phyloP scores from a whole-genome alignment of 192 early-diverging fungal genomes.

The Funneliformis mosseae region DNA sequence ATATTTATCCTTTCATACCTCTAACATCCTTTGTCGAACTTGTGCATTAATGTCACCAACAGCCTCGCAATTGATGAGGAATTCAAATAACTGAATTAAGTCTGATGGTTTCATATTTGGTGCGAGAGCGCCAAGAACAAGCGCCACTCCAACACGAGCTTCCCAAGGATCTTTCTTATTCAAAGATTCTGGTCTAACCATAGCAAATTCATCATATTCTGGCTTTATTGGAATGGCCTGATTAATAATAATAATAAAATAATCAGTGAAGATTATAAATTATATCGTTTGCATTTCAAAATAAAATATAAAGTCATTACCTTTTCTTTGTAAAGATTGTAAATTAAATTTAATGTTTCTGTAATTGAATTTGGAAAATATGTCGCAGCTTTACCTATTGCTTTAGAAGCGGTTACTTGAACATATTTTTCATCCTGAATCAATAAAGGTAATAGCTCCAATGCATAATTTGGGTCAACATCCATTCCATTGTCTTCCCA shows the following conservation, averaged over 20 bases:
- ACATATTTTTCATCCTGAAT: slow-evolving; percentile 60
- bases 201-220: slow-evolving; percentile 89
- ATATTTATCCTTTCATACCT: slow-evolving; percentile 31
- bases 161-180: slow-evolving; percentile 79
- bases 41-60: slow-evolving; percentile 80
- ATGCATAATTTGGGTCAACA: slow-evolving; percentile 51
- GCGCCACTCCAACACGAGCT: slow-evolving; percentile 83
- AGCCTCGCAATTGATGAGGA: slow-evolving; percentile 83
- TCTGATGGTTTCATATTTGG: slow-evolving; percentile 56
- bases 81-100: slow-evolving; percentile 60
- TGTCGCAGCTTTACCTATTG: slow-evolving; percentile 66
- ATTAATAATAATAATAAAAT: not conserved
- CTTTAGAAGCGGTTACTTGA: slow-evolving; percentile 59
- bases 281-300: not conserved
- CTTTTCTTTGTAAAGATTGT: slow-evolving; percentile 58
- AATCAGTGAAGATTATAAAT: not conserved
- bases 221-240: slow-evolving; percentile 75
- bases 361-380: slow-evolving; percentile 53
- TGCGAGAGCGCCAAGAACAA: slow-evolving; percentile 69
- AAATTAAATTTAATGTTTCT: slow-evolving; percentile 62
- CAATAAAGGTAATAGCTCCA: slow-evolving; percentile 46
- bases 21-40: slow-evolving; percentile 83
- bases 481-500: slow-evolving; percentile 71
- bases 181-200: slow-evolving; percentile 83
- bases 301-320: slow-evolving; percentile 24